Conservation (phyloP, 2,329 filamentous ascomycete species). For the Bipolaris bicolor region DNA sequence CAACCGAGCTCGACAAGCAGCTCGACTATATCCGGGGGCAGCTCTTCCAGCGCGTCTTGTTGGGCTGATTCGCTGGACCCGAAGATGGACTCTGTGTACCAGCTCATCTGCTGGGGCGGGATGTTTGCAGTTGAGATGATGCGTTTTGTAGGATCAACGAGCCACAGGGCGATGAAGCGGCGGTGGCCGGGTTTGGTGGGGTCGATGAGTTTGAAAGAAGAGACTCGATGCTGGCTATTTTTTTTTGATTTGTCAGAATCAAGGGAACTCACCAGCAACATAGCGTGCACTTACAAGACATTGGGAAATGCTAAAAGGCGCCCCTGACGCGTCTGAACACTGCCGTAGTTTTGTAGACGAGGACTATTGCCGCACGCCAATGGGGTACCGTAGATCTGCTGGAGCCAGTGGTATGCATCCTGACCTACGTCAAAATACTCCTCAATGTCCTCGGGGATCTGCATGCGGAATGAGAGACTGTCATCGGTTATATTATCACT, state of each 20-base stretch:
- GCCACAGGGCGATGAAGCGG: constrained; percentile 63
- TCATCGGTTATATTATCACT: constrained; percentile 62
- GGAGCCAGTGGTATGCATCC: constrained; percentile 22
- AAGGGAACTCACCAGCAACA: too few relatives aligned
- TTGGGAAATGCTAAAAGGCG: constrained; percentile 64
- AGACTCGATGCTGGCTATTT: constrained; percentile 30
- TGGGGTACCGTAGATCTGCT: constrained; percentile 22
- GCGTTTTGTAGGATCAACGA: constrained; percentile 62
- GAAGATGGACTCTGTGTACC: constrained; percentile 45
- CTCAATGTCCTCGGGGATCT: constrained; percentile 12
- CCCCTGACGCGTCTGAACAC: constrained; percentile 54
- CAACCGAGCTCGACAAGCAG: constrained; percentile 17
- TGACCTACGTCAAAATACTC: constrained; percentile 19
- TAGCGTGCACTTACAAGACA: constrained; percentile 27
- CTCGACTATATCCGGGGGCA: constrained; percentile 24
- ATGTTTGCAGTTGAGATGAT: constrained; percentile 61
- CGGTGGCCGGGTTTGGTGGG: constrained; percentile 60
- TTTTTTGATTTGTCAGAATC: background rate
- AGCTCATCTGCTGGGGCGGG: constrained; percentile 58
- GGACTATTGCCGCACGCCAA: constrained; percentile 10
- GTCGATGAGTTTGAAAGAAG: constrained; percentile 58
- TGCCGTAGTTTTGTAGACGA: constrained; percentile 50
- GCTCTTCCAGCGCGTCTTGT: constrained; percentile 9
- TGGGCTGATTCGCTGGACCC: constrained; percentile 3
- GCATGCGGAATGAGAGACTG: constrained; percentile 32